Percentiles rank a stretch among this genome's conserved stretches.
Conservation (phyloP, 108 stramenopile genomes). For the Fistulifera solaris region DNA sequence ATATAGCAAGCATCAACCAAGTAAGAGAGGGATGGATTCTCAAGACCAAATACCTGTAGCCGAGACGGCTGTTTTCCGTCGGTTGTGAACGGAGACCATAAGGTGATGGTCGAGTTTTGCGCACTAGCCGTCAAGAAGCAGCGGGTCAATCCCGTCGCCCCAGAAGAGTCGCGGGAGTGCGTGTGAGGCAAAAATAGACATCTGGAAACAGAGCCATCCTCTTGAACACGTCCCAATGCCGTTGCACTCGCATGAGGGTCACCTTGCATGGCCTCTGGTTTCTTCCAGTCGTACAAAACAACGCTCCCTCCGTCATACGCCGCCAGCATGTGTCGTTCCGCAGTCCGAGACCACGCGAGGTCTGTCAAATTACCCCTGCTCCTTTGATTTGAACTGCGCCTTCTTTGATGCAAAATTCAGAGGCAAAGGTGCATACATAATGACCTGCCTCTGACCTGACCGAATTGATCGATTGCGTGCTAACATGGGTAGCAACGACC, state of each 20-base stretch:
- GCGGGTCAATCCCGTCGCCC: conserved; percentile 27
- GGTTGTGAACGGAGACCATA: conserved; percentile 59
- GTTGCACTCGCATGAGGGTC: background rate
- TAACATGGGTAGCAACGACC: conserved; percentile 55
- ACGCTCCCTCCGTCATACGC: conserved; percentile 53
- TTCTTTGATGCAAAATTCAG: conserved; percentile 24
- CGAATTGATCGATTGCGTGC: conserved; percentile 38
- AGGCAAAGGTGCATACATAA: conserved; percentile 25
- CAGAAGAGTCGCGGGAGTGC: background rate
- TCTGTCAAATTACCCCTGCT: conserved; percentile 31
- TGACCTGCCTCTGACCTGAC: conserved; percentile 9
- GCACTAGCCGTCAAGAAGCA: conserved; percentile 57
- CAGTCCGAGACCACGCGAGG: conserved; percentile 48
- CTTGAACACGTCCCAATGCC: conserved; percentile 2
- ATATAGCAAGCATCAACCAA: conserved; percentile 44
- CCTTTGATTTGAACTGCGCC: conserved; percentile 32
- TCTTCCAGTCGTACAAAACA: conserved; percentile 56
- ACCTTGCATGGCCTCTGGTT: background rate
- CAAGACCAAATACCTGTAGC: conserved; percentile 42
- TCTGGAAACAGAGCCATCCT: conserved; percentile 10
- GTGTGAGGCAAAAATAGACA: conserved; percentile 54
- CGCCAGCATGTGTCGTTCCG: conserved; percentile 48
- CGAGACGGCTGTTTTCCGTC: conserved; percentile 19
- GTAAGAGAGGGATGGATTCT: conserved; percentile 27
- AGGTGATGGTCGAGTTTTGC: conserved; percentile 41